Evolutionary conservation across 2,329 filamentous ascomycete genomes (phyloP), one percentile per base, ranked within the genome.

Genomic region (Microcera coccophila): DNA sequence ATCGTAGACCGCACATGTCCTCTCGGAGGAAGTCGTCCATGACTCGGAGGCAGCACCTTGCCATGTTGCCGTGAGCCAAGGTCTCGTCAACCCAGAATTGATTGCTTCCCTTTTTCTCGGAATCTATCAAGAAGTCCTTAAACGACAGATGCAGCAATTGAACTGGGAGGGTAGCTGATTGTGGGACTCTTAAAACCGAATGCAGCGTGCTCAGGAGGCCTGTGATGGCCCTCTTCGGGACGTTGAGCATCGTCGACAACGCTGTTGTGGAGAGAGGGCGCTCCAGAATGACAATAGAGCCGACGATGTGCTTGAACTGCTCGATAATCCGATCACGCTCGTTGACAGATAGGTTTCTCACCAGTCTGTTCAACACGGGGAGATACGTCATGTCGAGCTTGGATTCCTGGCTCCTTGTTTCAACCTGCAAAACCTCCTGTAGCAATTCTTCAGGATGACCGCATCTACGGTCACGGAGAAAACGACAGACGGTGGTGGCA

Each of bases 71-170:
- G 39, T 74, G 63, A 5, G 57, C 50, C 12, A 53, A 16, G 42
- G 38, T 55, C 39, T 68, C 62, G 33, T 73, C 53, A 33, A 70
- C 47, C 62, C 65, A 64, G 53, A 73, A 70, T 1, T 35, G 24
- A 24, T 60, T 58, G n/a, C 29, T 52, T 1, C 31, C 46, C 3
- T 47, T 44, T 43, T 57, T 63, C 12, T 55, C 42, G 1, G 48
- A 36, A 41, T 67, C 55, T 3, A 65, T 19, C 2, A 71, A 60
- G 52, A 68, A 67, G 41, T 70, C 65, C 15, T 59, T 61, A 36
- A 70, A 70, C 0, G 65, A 68, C 0, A 52, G 3, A n/a, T 56
- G 53, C 1, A 55, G 10, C 3, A 53, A 10, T 8, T 49, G 33
- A 4, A 56, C 5, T 0, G 50, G 46, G 0, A 8, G 2, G 2